Base-by-base conservation (phyloP, 257 asterid species). In the Solanum virginianum region DNA sequence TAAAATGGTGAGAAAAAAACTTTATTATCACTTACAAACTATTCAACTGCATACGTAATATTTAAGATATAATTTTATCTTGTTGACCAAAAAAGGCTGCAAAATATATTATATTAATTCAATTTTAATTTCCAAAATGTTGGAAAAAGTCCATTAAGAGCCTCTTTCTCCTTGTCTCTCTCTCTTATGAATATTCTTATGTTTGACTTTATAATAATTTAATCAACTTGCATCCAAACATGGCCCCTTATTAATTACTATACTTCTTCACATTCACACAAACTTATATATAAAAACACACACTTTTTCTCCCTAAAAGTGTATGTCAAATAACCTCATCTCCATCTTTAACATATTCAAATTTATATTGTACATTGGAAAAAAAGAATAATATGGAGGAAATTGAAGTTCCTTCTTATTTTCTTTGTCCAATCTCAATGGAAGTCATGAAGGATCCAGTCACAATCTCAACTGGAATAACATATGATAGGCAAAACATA, bases 361-460 rank as follows among this genome's bases (percentile, higher is more conserved):
- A 10, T 17, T 57, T 0, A 20, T 57, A 57, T 20, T 57, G 65
- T 57, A 56, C 20, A 57, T 26, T 57, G 65, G 13, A 57, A 51
- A 86, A 36, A 36, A 36, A 36, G 41, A 36, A 36, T 36, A 36
- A 62, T 32, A 86, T 54, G 80, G 86, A 74, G 13, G 92, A 91
- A 26, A 84, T 90, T 6, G 97, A 93, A 22, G 81, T 94, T 60
- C 96, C 97, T 8, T 86, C 89, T 49, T 87, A 91, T 83, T 95
- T 95, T 62, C 85, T 92, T n/a, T 95, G 98, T 77, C 98, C 98
- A 8, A 95, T 94, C 55, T 94, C 97, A 17, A 89, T 94, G 94
- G 95, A 95, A 86, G 88, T 94, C 6, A 95, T 95, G 99, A 88
- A 82, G 47, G 98, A 95, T 88, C 99, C 98, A 0, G 99, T 95